Conservation (phyloP, 768 basidiomycete genomes). For the Sarcomyxa edulis region DNA sequence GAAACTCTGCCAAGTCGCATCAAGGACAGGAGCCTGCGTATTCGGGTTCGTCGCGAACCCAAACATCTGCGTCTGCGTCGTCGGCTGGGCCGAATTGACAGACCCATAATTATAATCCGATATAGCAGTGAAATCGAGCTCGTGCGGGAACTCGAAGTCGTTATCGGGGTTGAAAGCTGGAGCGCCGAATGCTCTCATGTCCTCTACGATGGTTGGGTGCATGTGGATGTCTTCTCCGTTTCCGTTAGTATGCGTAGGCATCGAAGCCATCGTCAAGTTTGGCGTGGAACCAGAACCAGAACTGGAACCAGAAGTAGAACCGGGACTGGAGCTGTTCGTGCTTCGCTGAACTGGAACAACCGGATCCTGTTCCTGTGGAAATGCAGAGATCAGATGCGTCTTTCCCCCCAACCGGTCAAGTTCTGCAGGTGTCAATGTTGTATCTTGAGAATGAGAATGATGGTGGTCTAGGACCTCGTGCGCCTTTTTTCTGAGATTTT, state of each 20-base stretch:
- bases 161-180: slow-evolving; percentile 17
- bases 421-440: slow-evolving; percentile 33
- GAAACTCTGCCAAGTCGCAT: slow-evolving; percentile 63
- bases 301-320: slow-evolving; percentile 6
- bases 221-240: slow-evolving; percentile 17
- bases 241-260: slow-evolving; percentile 5
- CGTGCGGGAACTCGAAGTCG: slow-evolving; percentile 20
- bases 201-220: slow-evolving; percentile 51
- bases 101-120: no score
- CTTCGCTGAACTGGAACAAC: no score
- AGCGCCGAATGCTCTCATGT: slow-evolving; percentile 36
- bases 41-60: slow-evolving; percentile 12
- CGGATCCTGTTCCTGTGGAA: no score
- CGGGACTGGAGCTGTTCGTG: no score
- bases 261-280: no score
- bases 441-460: slow-evolving; percentile 14
- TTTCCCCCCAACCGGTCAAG: slow-evolving; percentile 53
- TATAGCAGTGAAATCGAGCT: not conserved
- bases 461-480: slow-evolving; percentile 31
- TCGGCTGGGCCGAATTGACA: no score
- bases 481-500: slow-evolving; percentile 36
- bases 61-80: slow-evolving; percentile 4
- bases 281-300: slow-evolving; percentile 2
- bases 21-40: slow-evolving; percentile 32
- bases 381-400: slow-evolving; percentile 35